A percentile compares a stretch with the other conserved stretches of the same genome.
Conservation (phyloP, 805 yeast species). For the Starmerella bacillaris region DNA sequence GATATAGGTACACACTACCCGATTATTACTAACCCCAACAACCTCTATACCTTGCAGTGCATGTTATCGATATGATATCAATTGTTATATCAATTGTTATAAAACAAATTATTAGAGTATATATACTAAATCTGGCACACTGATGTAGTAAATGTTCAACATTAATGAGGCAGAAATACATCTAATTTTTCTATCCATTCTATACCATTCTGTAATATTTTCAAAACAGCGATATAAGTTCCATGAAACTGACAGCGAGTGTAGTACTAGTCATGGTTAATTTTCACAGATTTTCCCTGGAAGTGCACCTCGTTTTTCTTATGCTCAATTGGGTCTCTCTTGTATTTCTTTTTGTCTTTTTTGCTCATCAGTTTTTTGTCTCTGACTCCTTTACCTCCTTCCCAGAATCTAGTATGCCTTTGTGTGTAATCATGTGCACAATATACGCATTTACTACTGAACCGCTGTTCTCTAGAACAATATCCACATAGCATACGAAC, state of each 20-base stretch:
- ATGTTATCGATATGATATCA: too few relatives aligned
- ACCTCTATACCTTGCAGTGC: too few relatives aligned
- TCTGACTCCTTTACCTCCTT: conserved; percentile 30
- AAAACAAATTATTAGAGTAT: too few relatives aligned
- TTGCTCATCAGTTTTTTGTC: conserved; percentile 25
- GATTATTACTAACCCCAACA: too few relatives aligned
- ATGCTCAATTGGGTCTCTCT: conserved; percentile 13
- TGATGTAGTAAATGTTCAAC: too few relatives aligned
- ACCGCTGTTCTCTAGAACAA: conserved; percentile 28
- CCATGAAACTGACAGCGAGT: not conserved
- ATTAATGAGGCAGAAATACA: too few relatives aligned
- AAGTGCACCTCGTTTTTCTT: conserved; percentile 11
- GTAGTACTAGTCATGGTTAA: not conserved
- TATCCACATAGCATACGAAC: conserved; percentile 27
- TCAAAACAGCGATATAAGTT: too few relatives aligned
- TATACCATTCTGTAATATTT: too few relatives aligned
- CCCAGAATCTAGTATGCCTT: conserved; percentile 27
- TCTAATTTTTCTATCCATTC: too few relatives aligned
- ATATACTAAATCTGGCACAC: too few relatives aligned
- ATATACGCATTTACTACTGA: conserved; percentile 21
- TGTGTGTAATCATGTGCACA: conserved; percentile 25
- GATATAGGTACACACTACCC: too few relatives aligned
- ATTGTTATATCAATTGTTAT: too few relatives aligned
- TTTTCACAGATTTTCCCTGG: conserved; percentile 13
- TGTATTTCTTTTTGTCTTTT: conserved; percentile 28